Base-by-base conservation (phyloP, 1,284 basidiomycete species). In the Crepidotus sp. region DNA sequence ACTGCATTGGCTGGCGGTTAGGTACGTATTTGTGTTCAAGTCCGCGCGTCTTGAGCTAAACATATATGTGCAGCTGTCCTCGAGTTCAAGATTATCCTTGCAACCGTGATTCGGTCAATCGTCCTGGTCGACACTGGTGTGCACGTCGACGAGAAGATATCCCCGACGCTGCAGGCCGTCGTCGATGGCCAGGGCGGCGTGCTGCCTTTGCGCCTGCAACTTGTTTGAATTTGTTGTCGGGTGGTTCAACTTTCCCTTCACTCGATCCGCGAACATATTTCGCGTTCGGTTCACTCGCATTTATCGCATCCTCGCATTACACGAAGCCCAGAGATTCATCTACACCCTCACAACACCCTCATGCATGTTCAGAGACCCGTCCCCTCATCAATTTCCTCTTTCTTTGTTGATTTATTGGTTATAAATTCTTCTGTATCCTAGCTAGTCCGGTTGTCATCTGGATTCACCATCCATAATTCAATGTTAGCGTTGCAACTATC, bases 71-170 rank as follows among this genome's bases (percentile, higher is more conserved):
- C 35, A 65, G 65, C 64, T 33, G 46, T 67, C 10, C 58, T 65
- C 38, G 64, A 68, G 54, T 56, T 64, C 56, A 69, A 69, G 57
- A 60, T 65, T 14, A 60, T 68, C 25, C 54, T 68, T 24, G 63
- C 62, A 21, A 60, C 60, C 22, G 55, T 69, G 26, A 49, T 69
- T 15, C 58, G 63, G 27, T 54, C 54, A 30, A 53, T 69, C 36
- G 62, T 63, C 51, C 65, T 69, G 54, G 51, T 54, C 32, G 60
- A 63, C 43, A 63, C 63, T n/a, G 59, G 57, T 10, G 62, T 56
- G 31, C 46, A 43, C 14, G 54, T 68, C 27, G 50, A 53, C 17
- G 42, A 52, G 34, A 60, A 59, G 50, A 61, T 65, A 44, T 60
- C 63, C 39, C 62, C 63, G 35, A 65, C 64, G 26, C 51, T 66